Evolutionary conservation across 306 rosid species (phyloP).

Genomic region (Vigna nakashimae): DNA sequence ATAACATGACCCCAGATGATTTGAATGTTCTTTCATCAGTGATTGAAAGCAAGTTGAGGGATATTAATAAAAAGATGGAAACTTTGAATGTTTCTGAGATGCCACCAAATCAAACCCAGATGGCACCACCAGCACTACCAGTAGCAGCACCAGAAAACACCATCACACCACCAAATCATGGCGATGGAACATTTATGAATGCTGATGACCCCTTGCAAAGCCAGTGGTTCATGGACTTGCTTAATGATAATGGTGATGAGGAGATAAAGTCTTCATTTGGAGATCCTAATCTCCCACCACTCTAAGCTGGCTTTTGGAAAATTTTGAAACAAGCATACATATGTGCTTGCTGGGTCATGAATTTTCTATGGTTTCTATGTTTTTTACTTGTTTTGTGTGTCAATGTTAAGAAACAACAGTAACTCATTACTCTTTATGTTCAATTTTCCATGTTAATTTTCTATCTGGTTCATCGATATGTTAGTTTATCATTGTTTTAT

Average conservation of each 20-base stretch:
- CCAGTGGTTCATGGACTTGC: conserved; percentile 30
- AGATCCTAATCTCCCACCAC: conserved; percentile 23
- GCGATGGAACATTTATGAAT: neutral
- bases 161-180: neutral
- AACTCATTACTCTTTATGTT: neutral
- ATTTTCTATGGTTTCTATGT: neutral
- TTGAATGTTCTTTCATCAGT: neutral
- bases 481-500: neutral
- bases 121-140: too few species aligned
- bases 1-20: conserved; percentile 13
- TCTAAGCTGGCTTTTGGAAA: conserved; percentile 19
- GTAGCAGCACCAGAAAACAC: neutral
- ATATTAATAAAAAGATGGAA: conserved; percentile 6
- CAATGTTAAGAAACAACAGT: neutral
- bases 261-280: conserved; percentile 22
- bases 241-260: conserved; percentile 19
- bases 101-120: neutral
- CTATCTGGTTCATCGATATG: neutral
- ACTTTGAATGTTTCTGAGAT: neutral
- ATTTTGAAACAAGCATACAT: neutral
- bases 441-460: too few species aligned
- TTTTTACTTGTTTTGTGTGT: neutral
- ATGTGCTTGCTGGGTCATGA: neutral
- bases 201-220: neutral
- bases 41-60: conserved; percentile 8